Evolutionary conservation across 495 filamentous ascomycete genomes (phyloP), one percentile per base, ranked within the genome.

Genomic region (Daldinia bambusicola): DNA sequence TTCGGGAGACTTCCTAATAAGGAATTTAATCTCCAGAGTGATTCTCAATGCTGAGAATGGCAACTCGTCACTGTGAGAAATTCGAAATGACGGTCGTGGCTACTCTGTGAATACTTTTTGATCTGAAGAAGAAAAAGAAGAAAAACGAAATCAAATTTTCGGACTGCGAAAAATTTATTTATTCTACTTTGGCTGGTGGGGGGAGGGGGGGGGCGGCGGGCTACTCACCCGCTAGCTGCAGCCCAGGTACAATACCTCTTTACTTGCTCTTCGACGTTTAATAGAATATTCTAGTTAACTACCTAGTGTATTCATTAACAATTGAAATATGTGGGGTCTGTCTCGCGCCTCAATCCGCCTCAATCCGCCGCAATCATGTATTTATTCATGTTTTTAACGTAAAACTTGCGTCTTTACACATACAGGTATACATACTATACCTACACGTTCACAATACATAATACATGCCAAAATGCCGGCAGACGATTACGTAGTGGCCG

Each of bases 401-500:
- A n/a, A n/a, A n/a, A n/a, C n/a, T n/a, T n/a, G n/a, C n/a, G n/a
- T n/a, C n/a, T n/a, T n/a, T n/a, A n/a, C n/a, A n/a, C n/a, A n/a
- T n/a, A n/a, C n/a, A n/a, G n/a, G n/a, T n/a, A n/a, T n/a, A n/a
- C n/a, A n/a, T n/a, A n/a, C n/a, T n/a, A n/a, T n/a, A n/a, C n/a
- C n/a, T n/a, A n/a, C n/a, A n/a, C n/a, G n/a, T n/a, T n/a, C n/a
- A n/a, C n/a, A 20, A 48, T 45, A 43, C 59, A 14, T 62, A 45
- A 9, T 30, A 34, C 37, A 53, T 40, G 14, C 58, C 41, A 66
- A 64, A 31, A 90, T 89, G 87, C 83, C 85, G 30, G 79, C 84
- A 61, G 89, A 92, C 74, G 92, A 93, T 50, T 95, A 95, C 84
- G 67, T 82, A n/a, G 82, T 89, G 70, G 80, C 85, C 52, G 81